Evolutionary conservation across 2,329 filamentous ascomycete species (phyloP).

Genomic region (Cytospora paraplurivora): DNA sequence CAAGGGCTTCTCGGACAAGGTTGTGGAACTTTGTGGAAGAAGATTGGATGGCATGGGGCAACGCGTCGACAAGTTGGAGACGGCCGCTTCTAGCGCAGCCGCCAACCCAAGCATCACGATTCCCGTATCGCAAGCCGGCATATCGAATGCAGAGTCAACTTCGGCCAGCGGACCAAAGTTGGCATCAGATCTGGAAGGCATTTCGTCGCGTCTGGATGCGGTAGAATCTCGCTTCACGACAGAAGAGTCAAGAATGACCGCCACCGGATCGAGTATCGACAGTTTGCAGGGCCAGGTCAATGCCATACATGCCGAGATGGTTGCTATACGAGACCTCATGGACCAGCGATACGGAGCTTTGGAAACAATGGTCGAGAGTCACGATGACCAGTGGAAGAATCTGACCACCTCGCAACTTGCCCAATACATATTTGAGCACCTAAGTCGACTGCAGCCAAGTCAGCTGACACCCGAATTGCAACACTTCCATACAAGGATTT

Average conservation of each 20-base stretch:
- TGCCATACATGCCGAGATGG: not conserved
- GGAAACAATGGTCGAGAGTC: constrained; percentile 20
- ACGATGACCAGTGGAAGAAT: constrained; percentile 26
- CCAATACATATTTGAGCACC: constrained; percentile 20
- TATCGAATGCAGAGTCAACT: not conserved
- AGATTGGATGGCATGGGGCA: constrained; percentile 1
- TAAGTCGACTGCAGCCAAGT: constrained; percentile 15
- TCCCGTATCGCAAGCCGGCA: not conserved
- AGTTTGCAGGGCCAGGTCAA: constrained; percentile 1
- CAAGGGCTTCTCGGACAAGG: constrained; percentile 6
- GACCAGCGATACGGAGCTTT: constrained; percentile 3
- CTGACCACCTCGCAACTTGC: constrained; percentile 21
- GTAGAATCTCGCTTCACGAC: constrained; percentile 4
- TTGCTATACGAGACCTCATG: not conserved
- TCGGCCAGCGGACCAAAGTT: not conserved
- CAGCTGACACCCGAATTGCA: constrained; percentile 15
- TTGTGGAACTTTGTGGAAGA: constrained; percentile 1
- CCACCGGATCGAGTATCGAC: constrained; percentile 3
- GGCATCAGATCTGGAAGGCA: not conserved
- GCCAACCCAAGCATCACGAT: not conserved
- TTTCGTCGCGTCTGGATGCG: not conserved
- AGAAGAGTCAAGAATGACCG: not conserved
- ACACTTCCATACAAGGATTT: constrained; percentile 20
- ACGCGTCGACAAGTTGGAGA: not conserved
- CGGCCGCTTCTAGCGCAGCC: not conserved